Evolutionary conservation across 2,329 filamentous ascomycete species (phyloP).

Genomic region (Conoideocrella luteorostrata): DNA sequence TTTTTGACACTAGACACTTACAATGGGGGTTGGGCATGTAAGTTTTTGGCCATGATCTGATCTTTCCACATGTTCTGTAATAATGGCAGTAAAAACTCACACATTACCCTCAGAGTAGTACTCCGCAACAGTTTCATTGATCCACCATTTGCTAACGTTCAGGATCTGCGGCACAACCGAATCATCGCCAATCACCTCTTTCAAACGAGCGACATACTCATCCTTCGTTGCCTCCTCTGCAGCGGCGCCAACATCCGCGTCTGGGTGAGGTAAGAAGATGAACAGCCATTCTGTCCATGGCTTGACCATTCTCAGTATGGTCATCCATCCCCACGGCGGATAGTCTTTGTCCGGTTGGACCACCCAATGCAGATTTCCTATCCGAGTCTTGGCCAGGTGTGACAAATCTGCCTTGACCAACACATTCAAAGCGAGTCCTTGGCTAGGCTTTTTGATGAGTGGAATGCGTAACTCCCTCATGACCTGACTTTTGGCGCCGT

Average conservation of each 20-base stretch:
- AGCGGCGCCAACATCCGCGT: slow-evolving; percentile 22
- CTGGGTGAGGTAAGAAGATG: slow-evolving; percentile 41
- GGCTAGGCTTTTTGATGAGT: slow-evolving; percentile 34
- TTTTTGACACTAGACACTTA: too few species aligned
- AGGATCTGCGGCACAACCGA: slow-evolving; percentile 41
- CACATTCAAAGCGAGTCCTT: slow-evolving; percentile 34
- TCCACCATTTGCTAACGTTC: slow-evolving; percentile 50
- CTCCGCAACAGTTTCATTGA: slow-evolving; percentile 57
- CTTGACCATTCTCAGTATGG: slow-evolving; percentile 53
- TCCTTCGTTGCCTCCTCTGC: slow-evolving; percentile 33
- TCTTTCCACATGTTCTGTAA: too few species aligned
- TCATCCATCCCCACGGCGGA: slow-evolving; percentile 44
- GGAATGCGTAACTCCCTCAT: slow-evolving; percentile 30
- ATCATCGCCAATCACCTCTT: slow-evolving; percentile 49
- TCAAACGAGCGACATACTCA: slow-evolving; percentile 39
- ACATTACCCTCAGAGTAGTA: slow-evolving; percentile 45
- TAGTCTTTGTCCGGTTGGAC: slow-evolving; percentile 47
- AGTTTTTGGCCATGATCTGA: too few species aligned
- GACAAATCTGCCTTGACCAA: slow-evolving; percentile 40
- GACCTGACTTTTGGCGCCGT: slow-evolving; percentile 37
- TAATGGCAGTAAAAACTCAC: slow-evolving; percentile 19
- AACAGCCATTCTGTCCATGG: slow-evolving; percentile 59
- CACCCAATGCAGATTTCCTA: slow-evolving; percentile 56
- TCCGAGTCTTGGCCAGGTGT: slow-evolving; percentile 40
- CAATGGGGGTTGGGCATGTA: too few species aligned